Percentiles rank a stretch among this genome's conserved stretches.
Evolutionary conservation across 2,329 filamentous ascomycete genomes (phyloP).

Genomic region (Rhexocercosporidium sp.): DNA sequence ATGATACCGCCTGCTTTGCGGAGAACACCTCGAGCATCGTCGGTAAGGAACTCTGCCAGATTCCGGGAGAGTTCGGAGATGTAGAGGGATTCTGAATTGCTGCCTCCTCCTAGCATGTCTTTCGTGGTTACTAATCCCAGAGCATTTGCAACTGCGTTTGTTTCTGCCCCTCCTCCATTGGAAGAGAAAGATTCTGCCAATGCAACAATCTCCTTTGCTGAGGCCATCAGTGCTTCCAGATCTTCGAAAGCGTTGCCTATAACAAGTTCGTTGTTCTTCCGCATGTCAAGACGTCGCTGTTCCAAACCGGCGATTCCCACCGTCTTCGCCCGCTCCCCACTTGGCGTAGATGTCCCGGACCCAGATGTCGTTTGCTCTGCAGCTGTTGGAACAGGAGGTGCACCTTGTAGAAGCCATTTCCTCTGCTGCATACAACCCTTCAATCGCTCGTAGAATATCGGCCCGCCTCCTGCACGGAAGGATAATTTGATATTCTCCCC

Average conservation of each 20-base stretch:
- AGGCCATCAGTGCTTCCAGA: constrained; percentile 94
- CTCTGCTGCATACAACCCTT: constrained; percentile 88
- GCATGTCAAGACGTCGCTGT: constrained; percentile 79
- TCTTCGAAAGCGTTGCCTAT: constrained; percentile 97
- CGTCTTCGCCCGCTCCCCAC: constrained; percentile 56
- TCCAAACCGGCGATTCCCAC: constrained; percentile 94
- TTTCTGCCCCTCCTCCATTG: constrained; percentile 65
- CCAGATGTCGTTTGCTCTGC: constrained; percentile 46
- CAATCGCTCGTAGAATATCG: constrained; percentile 86
- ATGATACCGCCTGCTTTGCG: constrained; percentile 85
- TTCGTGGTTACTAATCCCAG: constrained; percentile 92
- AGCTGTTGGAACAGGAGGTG: constrained; percentile 78
- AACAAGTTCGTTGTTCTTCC: constrained; percentile 90
- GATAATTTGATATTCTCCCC: constrained; percentile 87
- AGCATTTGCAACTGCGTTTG: constrained; percentile 76
- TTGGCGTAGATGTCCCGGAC: constrained; percentile 40
- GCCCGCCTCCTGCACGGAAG: constrained; percentile 87
- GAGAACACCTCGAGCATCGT: constrained; percentile 79
- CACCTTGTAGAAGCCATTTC: constrained; percentile 92
- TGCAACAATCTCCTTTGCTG: constrained; percentile 93
- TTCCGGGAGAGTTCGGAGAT: constrained; percentile 85
- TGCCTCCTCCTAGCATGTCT: constrained; percentile 84
- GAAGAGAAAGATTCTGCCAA: constrained; percentile 83
- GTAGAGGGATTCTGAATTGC: constrained; percentile 80
- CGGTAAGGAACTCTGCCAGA: constrained; percentile 85